Conservation (phyloP, 495 filamentous ascomycete species). For the Annulohypoxylon stygium region DNA sequence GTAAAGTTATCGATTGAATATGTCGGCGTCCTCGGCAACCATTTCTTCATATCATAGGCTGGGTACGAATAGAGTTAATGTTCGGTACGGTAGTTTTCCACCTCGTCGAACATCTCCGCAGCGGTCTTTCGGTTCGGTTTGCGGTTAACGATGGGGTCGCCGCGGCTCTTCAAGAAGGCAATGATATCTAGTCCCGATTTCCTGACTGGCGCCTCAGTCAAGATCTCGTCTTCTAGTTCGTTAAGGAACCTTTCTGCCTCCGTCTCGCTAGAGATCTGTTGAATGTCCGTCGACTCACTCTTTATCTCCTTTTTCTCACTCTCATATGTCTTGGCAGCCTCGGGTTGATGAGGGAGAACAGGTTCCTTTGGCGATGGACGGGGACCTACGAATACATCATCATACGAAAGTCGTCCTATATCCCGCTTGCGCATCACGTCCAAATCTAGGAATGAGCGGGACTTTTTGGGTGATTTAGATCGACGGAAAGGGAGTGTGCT, state of each 20-base stretch:
- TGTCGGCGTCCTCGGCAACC: not conserved
- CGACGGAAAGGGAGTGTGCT: constrained; percentile 1
- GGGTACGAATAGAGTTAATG: not conserved
- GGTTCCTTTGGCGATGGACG: constrained; percentile 2
- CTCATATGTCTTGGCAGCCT: not conserved
- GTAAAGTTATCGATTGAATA: not conserved
- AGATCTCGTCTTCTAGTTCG: constrained; percentile 11
- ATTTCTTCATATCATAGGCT: not conserved
- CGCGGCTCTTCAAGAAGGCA: not conserved
- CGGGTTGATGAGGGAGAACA: not conserved
- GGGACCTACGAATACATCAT: constrained; percentile 26
- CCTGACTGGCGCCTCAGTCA: not conserved
- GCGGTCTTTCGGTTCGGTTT: constrained; percentile 15
- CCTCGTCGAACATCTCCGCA: constrained; percentile 11
- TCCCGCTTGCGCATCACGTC: constrained; percentile 2
- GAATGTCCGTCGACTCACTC: not conserved
- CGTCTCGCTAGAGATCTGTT: constrained; percentile 4
- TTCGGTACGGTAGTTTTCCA: not conserved
- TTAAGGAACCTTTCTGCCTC: constrained; percentile 25
- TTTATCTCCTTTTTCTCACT: constrained; percentile 2
- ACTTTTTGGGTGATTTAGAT: constrained; percentile 5
- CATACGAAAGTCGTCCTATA: constrained; percentile 46
- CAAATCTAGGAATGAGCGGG: constrained; percentile 1
- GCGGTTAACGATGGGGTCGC: constrained; percentile 11
- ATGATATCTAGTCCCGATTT: not conserved